phyloP scores from a whole-genome alignment of 2,329 filamentous ascomycete species.

The Macrophomina pseudophaseolina region DNA sequence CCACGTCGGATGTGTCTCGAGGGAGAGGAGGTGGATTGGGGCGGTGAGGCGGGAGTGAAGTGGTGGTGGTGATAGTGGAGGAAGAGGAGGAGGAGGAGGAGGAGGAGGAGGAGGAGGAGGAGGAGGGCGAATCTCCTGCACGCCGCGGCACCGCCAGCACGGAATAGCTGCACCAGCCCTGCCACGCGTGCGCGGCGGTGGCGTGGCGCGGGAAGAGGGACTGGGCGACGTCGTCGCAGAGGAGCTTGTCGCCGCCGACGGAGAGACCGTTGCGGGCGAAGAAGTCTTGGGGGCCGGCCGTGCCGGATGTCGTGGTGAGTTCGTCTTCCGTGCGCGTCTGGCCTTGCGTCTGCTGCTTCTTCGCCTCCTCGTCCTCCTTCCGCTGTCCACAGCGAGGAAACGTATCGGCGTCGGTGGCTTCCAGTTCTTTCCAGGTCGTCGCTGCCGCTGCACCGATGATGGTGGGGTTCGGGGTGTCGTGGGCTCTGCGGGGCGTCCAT shows the following conservation, averaged over 20 bases:
- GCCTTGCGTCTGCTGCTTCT: neutral
- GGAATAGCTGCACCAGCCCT: constrained; percentile 30
- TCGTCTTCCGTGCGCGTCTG: neutral
- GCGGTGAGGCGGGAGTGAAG: too few relatives aligned
- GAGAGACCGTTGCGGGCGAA: constrained; percentile 26
- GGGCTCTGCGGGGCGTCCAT: too few relatives aligned
- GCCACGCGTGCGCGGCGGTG: constrained; percentile 3
- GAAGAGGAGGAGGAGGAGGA: too few relatives aligned
- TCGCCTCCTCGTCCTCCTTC: too few relatives aligned
- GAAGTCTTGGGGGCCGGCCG: constrained; percentile 13
- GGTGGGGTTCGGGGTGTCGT: too few relatives aligned
- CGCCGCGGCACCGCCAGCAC: constrained; percentile 9
- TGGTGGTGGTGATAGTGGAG: too few relatives aligned
- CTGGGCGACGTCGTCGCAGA: constrained; percentile 21
- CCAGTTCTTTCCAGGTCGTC: neutral
- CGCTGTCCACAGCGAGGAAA: neutral
- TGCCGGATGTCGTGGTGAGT: neutral
- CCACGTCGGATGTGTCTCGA: too few relatives aligned
- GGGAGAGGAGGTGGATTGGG: too few relatives aligned
- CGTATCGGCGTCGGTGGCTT: neutral
- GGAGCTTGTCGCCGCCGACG: neutral
- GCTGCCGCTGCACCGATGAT: too few relatives aligned
- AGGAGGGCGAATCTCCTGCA: too few relatives aligned
- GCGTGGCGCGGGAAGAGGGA: constrained; percentile 8
- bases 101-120: too few relatives aligned